Base-by-base conservation (phyloP, 2,329 filamentous ascomycete genomes). In the Pseudogymnoascus sp. region DNA sequence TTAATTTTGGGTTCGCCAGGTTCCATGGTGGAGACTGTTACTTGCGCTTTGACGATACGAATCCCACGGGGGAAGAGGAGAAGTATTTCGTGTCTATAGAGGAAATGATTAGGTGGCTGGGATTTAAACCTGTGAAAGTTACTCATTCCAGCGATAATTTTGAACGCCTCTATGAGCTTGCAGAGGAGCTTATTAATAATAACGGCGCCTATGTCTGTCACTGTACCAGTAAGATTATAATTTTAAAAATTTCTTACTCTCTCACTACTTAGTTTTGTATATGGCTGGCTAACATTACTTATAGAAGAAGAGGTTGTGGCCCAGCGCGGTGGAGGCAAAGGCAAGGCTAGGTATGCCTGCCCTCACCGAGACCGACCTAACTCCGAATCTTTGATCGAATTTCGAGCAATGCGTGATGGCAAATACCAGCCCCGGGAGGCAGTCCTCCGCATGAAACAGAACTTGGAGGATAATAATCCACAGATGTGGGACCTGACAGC, bases 401-500 rank as follows among this genome's bases (percentile, higher is more conserved):
- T 97, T 74, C 81, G 91, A 65, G 90, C 86, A 48, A 97, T 97
- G 93, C 83, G 86, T 60, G 91, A 95, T 71, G 93, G 93, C n/a
- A 90, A 93, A 75, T 97, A 97, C 77, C 87, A 89, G 73, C 87
- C 91, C 0, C 85, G 86, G 69, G 87, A 91, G 73, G 93, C 91
- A 1, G 89, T 91, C 69, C 79, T 97, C 61, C 87, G 93, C 65
- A 97, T 97, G 92, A 96, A 96, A 79, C 91, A 96, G 80, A 84
- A 91, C 66, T 90, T 91, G 65, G 84, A 84, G 60, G 87, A 88
- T 69, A 87, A 88, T 33, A 97, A 97, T 73, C 92, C 92, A 5
- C 91, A 96, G 75, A 92, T 96, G 90, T 97, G 92, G 93, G 93
- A 97, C 79, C 77, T 96, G 61, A 90, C 90, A 1, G 93, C 93